phyloP scores from a whole-genome alignment of 148 eudicot species.

The Vaccinium vitisidaea region DNA sequence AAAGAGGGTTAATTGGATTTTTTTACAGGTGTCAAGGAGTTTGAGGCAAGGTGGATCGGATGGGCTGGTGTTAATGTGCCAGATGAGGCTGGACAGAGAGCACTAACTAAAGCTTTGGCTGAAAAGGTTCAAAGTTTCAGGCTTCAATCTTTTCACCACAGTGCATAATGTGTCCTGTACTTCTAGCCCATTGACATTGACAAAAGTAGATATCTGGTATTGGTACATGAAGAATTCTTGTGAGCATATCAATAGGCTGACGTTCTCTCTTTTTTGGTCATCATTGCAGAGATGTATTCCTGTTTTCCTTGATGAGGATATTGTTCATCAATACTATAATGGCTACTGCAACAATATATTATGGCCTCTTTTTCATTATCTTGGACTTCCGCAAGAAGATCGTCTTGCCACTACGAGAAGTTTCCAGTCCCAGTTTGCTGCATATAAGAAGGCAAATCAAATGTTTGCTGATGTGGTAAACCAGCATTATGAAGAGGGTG shows the following conservation, averaged over 20 bases:
- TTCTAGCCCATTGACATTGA: constrained; percentile 6
- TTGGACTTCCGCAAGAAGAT: constrained; percentile 95
- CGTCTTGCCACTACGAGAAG: constrained; percentile 90
- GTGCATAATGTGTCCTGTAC: neutral
- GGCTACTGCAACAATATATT: constrained; percentile 92
- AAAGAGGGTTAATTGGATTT: neutral
- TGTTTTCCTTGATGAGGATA: constrained; percentile 86
- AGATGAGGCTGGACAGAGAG: constrained; percentile 72
- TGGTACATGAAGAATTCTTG: neutral
- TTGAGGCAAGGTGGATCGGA: constrained; percentile 94
- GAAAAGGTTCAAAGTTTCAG: constrained; percentile 55
- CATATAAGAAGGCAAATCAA: constrained; percentile 82
- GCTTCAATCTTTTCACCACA: neutral
- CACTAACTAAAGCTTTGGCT: constrained; percentile 73
- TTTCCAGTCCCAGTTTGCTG: constrained; percentile 89
- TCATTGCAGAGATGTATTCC: constrained; percentile 82
- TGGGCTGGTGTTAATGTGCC: constrained; percentile 99
- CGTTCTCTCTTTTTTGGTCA: neutral
- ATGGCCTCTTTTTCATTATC: constrained; percentile 95
- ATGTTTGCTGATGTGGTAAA: constrained; percentile 93
- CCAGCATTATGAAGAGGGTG: constrained; percentile 79
- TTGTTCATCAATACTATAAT: constrained; percentile 88
- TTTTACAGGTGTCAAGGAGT: constrained; percentile 78
- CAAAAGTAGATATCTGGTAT: neutral
- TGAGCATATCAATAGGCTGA: neutral